Percentiles rank a stretch among this genome's conserved stretches.
These are phyloP conservation scores for Blastocystis hominis DNA, from an alignment of 352 stramenopile species.

Conservation along the genomic window DNA sequence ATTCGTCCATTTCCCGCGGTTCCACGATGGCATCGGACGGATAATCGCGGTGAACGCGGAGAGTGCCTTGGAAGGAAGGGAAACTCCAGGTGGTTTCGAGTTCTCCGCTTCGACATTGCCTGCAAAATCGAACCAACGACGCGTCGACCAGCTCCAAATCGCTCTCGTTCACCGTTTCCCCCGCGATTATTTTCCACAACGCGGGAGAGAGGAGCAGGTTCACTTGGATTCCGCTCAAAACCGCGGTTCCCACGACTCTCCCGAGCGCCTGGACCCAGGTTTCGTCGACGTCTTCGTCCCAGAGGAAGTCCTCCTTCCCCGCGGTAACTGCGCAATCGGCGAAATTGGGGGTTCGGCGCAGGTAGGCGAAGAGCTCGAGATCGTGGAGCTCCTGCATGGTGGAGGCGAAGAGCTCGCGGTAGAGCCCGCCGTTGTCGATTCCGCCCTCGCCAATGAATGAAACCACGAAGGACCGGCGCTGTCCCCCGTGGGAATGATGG, in stretches of 20 bases:
- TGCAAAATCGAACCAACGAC: neutral
- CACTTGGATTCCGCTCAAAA: constrained; percentile 19
- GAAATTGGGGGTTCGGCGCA: neutral
- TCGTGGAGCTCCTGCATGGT: constrained; percentile 50
- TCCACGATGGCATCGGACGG: neutral
- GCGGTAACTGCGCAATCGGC: neutral
- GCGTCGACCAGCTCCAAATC: constrained; percentile 1
- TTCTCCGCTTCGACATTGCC: neutral
- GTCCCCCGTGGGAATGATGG: constrained; percentile 16
- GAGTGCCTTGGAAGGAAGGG: neutral
- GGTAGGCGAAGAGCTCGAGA: neutral
- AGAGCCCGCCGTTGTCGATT: constrained; percentile 40
- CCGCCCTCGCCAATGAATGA: constrained; percentile 19
- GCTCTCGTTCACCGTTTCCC: neutral
- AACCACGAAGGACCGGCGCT: neutral
- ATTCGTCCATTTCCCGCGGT: neutral
- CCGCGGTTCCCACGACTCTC: neutral
- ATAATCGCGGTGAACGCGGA: neutral
- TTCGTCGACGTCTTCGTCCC: neutral
- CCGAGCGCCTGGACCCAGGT: neutral
- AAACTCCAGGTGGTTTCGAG: neutral
- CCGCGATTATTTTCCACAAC: neutral
- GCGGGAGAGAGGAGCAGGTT: neutral
- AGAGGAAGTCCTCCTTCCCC: constrained; percentile 34
- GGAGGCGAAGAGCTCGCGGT: constrained; percentile 27